These are phyloP conservation scores for Calocybe gangraenosa DNA, from an alignment of 768 basidiomycete species.

Conservation along the genomic window DNA sequence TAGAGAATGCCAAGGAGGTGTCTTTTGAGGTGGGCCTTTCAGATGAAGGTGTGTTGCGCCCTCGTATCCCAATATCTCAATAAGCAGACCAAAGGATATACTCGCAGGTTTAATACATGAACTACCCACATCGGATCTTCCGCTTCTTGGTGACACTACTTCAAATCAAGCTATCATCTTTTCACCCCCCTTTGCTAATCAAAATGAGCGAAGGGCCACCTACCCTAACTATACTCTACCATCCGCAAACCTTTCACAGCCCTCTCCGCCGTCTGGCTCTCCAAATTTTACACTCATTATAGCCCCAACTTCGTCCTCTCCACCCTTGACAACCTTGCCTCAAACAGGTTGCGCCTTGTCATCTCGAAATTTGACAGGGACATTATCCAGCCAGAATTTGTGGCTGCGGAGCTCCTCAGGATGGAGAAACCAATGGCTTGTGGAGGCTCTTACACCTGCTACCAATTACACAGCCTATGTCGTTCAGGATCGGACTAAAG, in stretches of 20 bases:
- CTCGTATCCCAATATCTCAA: not conserved
- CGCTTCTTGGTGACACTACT: constrained; percentile 72
- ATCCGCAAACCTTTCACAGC: constrained; percentile 44
- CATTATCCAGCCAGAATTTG: constrained; percentile 37
- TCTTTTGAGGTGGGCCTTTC: constrained; percentile 61
- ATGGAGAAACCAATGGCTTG: constrained; percentile 66
- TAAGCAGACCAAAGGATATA: not conserved
- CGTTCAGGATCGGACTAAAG: constrained; percentile 47
- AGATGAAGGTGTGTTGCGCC: constrained; percentile 28
- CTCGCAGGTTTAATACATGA: constrained; percentile 46
- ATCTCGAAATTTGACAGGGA: constrained; percentile 31
- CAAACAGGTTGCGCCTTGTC: constrained; percentile 61
- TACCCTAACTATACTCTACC: constrained; percentile 81
- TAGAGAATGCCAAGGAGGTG: constrained; percentile 34
- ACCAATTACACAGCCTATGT: constrained; percentile 82
- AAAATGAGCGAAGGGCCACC: constrained; percentile 15
- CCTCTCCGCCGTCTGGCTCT: constrained; percentile 33
- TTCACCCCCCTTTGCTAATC: constrained; percentile 49
- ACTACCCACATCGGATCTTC: constrained; percentile 30
- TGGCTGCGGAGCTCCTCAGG: constrained; percentile 59
- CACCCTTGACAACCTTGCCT: constrained; percentile 35
- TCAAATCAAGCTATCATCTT: constrained; percentile 69
- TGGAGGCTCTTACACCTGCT: constrained; percentile 51
- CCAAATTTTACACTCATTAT: constrained; percentile 56
- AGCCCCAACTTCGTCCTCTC: constrained; percentile 39